A percentile compares a stretch with the other conserved stretches of the same genome.
phyloP scores from a whole-genome alignment of 306 rosid genomes.

The Gastrolobium villosum region DNA sequence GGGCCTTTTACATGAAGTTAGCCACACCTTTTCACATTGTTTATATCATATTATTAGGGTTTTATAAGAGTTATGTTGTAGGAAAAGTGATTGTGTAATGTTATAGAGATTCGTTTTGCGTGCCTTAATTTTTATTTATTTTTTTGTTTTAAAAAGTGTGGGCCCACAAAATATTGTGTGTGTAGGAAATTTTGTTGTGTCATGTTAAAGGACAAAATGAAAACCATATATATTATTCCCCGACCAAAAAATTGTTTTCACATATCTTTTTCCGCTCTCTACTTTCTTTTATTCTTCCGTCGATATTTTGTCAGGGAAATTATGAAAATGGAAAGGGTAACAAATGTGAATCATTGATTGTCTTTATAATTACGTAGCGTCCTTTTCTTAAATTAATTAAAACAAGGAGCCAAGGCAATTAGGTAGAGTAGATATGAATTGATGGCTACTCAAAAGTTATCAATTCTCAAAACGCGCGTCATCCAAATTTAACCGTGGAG shows the following conservation, averaged over 20 bases:
- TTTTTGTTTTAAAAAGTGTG: no score
- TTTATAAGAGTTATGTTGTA: no score
- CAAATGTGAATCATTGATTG: conserved; percentile 22
- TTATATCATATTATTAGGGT: conserved; percentile 22
- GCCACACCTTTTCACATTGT: conserved; percentile 40
- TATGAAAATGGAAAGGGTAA: conserved; percentile 40
- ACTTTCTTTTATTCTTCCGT: neutral
- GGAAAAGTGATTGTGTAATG: no score
- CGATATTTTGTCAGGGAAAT: neutral
- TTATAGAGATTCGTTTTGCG: no score
- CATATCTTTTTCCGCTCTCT: neutral
- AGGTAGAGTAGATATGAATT: conserved; percentile 75
- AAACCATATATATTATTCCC: no score
- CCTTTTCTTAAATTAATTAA: conserved; percentile 48
- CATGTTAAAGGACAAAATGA: no score
- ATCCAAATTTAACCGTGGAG: conserved; percentile 52
- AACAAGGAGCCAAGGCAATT: conserved; percentile 54
- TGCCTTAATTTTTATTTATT: no score
- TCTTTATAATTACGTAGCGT: conserved; percentile 39
- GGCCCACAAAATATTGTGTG: no score
- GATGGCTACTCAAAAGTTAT: conserved; percentile 63
- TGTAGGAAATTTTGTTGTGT: no score
- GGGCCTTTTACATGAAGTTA: conserved; percentile 72
- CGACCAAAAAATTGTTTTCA: neutral
- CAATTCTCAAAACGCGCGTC: conserved; percentile 45